Percentiles rank a stretch among this genome's conserved stretches.
Conservation (phyloP, 306 rosid genomes). For the apple (Malus domestica) region DNA sequence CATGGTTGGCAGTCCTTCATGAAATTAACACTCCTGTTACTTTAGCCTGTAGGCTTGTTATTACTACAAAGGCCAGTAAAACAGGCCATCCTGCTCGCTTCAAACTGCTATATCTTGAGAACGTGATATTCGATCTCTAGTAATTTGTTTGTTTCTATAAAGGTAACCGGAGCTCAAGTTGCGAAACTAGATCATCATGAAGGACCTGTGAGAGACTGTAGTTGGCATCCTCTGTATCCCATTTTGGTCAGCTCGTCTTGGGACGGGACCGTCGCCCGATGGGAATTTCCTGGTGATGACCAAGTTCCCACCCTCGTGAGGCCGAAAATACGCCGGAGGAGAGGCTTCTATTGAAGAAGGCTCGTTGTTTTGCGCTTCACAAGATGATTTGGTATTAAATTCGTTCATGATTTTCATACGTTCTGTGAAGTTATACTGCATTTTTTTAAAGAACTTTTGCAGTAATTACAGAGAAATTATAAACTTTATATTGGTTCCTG, state of each 20-base stretch:
- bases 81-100: neutral
- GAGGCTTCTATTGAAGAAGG: neutral
- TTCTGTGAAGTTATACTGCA: neutral
- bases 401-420: neutral
- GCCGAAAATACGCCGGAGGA: neutral
- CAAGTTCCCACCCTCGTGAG: constrained; percentile 19
- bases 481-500: neutral
- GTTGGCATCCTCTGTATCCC: constrained; percentile 84
- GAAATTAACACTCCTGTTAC: neutral
- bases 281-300: constrained; percentile 63
- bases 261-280: constrained; percentile 85
- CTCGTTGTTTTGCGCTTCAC: neutral
- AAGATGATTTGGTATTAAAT: neutral
- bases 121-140: neutral
- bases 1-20: neutral
- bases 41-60: neutral
- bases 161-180: constrained; percentile 82
- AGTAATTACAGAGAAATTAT: neutral
- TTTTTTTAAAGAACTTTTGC: neutral
- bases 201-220: constrained; percentile 85
- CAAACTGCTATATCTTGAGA: neutral
- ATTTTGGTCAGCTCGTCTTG: constrained; percentile 89
- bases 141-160: constrained; percentile 4
- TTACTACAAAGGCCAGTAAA: neutral
- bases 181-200: constrained; percentile 79